Conservation (phyloP, 768 basidiomycete genomes). For the Tulasnella calospora region DNA sequence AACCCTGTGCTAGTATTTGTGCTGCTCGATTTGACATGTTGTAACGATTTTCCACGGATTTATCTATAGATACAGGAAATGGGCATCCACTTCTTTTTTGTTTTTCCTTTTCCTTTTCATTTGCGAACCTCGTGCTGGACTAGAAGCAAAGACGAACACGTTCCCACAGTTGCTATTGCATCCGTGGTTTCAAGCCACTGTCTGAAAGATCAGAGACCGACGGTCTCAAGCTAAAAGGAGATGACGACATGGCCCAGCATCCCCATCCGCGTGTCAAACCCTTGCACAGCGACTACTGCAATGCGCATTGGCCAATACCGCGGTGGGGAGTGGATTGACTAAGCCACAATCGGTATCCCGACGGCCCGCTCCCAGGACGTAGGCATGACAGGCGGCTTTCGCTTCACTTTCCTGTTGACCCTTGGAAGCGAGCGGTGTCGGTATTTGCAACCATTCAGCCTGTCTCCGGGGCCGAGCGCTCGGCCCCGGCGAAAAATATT, state of each 20-base stretch:
- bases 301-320: neutral
- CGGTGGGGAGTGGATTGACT: neutral
- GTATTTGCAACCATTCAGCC: neutral
- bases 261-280: neutral
- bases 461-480: neutral
- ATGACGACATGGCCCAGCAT: neutral
- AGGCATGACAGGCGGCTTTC: neutral
- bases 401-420: neutral
- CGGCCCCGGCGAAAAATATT: neutral
- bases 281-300: neutral
- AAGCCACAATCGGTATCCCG: neutral
- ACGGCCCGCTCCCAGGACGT: neutral
- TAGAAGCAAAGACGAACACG: neutral
- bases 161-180: neutral
- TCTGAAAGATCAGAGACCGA: neutral
- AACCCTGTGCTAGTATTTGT: neutral
- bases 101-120: neutral
- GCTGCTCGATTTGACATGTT: neutral
- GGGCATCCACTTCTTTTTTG: neutral
- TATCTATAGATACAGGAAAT: neutral
- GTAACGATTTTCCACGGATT: neutral
- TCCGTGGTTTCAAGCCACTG: neutral
- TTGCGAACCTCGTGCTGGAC: neutral
- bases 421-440: neutral
- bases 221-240: neutral